Evolutionary conservation across 371 early-diverging fungal genomes (phyloP), one percentile per base, ranked within the genome.

Genomic region (Actinomortierella wolfii): DNA sequence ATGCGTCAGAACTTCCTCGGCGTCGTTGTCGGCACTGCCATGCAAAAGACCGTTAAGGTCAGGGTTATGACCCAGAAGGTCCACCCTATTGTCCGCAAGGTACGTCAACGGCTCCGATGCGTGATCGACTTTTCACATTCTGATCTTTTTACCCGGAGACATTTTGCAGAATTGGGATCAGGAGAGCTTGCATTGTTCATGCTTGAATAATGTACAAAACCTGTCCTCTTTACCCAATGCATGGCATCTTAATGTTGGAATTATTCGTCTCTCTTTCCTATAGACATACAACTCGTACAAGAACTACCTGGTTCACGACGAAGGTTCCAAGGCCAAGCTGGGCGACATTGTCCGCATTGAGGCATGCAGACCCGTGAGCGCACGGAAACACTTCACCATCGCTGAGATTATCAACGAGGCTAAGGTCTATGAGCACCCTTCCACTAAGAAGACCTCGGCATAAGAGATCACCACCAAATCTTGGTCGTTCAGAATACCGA

Each of bases 281-380:
- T 76, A 86, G 78, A 77, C 83, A n/a, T 71, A 65, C 56, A 71
- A 71, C 44, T 71, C 71, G 1, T 71, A 50, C 66, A 93, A 92
- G 67, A 93, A 91, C 77, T 95, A 91, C 68, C 82, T 96, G 39
- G 95, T 81, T 13, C 97, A 97, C 78, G 97, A 97, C 74, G 94
- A 89, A 60, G 82, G 85, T n/a, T 85, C 88, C 61, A 74, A 83
- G 49, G 94, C 94, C 77, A 85, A 86, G 45, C 80, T 96, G 43
- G 97, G 97, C 47, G 97, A 97, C 76, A 85, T 92, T 59, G 95
- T 97, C 26, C 87, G 94, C 51, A 97, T 97, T 55, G 94, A 97
- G 78, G 89, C 92, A 46, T 94, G 94, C 83, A 80, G 89, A 65
- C 95, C 95, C 51, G 61, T 95, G 55, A 93, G 94, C 83, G 92